Base-by-base conservation (phyloP, 1,284 basidiomycete species). In the Blastosporella zonata region DNA sequence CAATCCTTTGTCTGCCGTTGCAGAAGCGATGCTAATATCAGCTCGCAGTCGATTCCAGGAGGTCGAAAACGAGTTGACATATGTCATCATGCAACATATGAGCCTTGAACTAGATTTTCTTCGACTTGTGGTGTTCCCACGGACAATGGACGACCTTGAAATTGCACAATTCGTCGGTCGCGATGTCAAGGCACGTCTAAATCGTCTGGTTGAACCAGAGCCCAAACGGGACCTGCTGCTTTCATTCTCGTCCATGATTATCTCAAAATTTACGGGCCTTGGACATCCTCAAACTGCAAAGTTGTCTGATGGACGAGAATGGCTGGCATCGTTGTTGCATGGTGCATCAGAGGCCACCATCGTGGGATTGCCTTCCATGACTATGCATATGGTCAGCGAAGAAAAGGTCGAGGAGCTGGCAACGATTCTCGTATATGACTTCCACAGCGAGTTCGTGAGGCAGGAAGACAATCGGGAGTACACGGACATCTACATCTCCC, bases 1-100 rank as follows among this genome's bases (percentile, higher is more conserved):
- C 55, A 87, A 88, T 61, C 78, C 89, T 3, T 73, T 92, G 2
- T 90, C 90, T 1, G 82, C 87, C 7, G 87, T 93, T 28, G 89
- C 91, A 0, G 82, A 88, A 47, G 89, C 88, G 12, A 89, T 93
- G 78, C 67, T 93, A 28, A 75, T 82, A 46, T 86, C 87, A 0
- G 87, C 90, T 21, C 73, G 82, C 45, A 79, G 72, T 43, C 78
- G 79, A 36, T 76, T 87, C 62, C 81, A 79, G 56, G 85, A 87
- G 65, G 71, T 75, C 13, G 86, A 83, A 43, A 66, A 70, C 8
- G 74, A 69, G 1, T 66, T 87, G 8, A 75, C 77, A 3, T 83
- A 84, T 57, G 67, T 77, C 21, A 79, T 91, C 50, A 71, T 72
- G 37, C 89, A 92, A 60, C 75, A 82, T 50, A 83, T 91, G 77